Conservation (phyloP, 768 basidiomycete species). For the Agaricus sinodeliciosus region DNA sequence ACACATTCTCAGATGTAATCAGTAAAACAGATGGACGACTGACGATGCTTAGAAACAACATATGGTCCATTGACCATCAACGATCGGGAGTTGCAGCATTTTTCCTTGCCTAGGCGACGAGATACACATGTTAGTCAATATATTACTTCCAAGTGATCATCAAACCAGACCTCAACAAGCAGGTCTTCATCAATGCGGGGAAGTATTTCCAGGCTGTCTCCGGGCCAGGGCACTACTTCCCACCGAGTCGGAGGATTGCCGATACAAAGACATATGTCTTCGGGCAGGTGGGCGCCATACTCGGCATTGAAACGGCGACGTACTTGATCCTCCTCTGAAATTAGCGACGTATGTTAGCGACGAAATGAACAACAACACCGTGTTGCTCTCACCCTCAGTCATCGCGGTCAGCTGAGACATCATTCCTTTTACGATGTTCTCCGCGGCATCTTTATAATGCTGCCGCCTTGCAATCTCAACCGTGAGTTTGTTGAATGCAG, state of each 20-base stretch:
- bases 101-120: slow-evolving; percentile 18
- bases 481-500: slow-evolving; percentile 67
- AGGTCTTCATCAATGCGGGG: slow-evolving; percentile 60
- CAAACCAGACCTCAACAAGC: slow-evolving; percentile 39
- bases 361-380: background rate
- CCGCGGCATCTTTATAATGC: slow-evolving; percentile 59
- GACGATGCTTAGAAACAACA: background rate
- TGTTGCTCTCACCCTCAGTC: slow-evolving; percentile 48
- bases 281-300: slow-evolving; percentile 67
- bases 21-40: background rate
- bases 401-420: slow-evolving; percentile 54
- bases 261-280: slow-evolving; percentile 75
- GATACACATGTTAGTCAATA: background rate
- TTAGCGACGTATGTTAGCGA: background rate
- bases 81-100: slow-evolving; percentile 9
- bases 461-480: slow-evolving; percentile 66
- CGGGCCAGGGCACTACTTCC: slow-evolving; percentile 55
- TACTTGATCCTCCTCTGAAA: slow-evolving; percentile 57
- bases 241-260: slow-evolving; percentile 69
- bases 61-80: background rate
- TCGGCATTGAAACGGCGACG: slow-evolving; percentile 67
- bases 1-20: background rate
- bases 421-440: slow-evolving; percentile 63
- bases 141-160: background rate
- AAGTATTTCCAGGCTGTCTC: slow-evolving; percentile 48